Percentiles rank a stretch among this genome's conserved stretches.
Evolutionary conservation across 78 protist genomes (phyloP).

Genomic region (Mastigamoeba balamuthi): DNA sequence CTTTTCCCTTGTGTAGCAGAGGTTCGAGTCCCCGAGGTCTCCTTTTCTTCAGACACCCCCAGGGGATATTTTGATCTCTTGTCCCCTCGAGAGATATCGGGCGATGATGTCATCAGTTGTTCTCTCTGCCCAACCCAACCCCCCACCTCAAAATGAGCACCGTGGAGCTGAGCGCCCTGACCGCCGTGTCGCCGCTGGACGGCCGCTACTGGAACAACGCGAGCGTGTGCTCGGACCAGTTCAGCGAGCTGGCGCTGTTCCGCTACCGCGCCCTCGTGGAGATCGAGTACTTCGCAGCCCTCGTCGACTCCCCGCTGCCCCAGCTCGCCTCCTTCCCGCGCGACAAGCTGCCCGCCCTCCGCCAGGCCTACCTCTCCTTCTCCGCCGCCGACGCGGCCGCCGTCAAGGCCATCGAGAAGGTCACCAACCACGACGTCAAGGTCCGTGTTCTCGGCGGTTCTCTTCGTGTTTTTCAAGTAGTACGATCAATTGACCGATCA

Average conservation of each 20-base stretch:
- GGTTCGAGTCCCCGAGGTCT: too few relatives aligned
- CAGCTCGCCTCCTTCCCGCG: neutral
- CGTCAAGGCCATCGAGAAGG: constrained; percentile 61
- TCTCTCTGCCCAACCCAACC: too few relatives aligned
- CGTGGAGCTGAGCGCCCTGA: too few relatives aligned
- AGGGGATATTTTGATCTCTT: too few relatives aligned
- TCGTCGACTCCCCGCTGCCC: neutral
- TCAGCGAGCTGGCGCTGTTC: neutral
- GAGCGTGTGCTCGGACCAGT: neutral
- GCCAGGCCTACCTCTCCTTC: constrained; percentile 13
- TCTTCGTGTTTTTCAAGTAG: neutral
- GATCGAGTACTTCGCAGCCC: neutral
- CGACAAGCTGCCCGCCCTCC: neutral
- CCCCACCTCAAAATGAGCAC: too few relatives aligned
- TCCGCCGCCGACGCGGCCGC: constrained; percentile 24
- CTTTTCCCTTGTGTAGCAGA: too few relatives aligned
- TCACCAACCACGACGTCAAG: constrained; percentile 80
- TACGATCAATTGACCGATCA: neutral
- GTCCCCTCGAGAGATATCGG: too few relatives aligned
- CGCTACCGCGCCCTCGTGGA: neutral
- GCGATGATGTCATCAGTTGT: too few relatives aligned
- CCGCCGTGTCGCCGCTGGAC: neutral
- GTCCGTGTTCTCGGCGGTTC: neutral
- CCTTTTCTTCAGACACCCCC: too few relatives aligned
- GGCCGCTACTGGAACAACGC: neutral